These are phyloP conservation scores for Pseudocercospora fijiensis DNA, from an alignment of 2,329 filamentous ascomycete genomes.

Conservation along the genomic window DNA sequence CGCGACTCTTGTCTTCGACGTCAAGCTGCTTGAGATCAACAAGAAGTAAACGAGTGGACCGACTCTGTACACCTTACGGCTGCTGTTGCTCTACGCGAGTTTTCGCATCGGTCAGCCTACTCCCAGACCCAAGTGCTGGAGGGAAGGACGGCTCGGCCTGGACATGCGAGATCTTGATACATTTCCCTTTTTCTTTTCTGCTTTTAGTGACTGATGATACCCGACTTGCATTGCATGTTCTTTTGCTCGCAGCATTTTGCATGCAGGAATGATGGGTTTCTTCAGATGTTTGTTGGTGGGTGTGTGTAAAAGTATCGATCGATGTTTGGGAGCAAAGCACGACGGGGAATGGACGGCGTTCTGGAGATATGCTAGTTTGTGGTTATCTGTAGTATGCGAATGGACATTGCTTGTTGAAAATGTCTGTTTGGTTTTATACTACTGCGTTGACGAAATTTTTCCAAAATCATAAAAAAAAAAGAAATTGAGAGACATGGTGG, in stretches of 20 bases:
- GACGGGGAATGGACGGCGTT: background rate
- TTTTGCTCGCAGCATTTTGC: conserved; percentile 13
- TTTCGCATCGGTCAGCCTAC: conserved; percentile 29
- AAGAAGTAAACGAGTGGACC: conserved; percentile 19
- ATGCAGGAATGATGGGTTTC: conserved; percentile 32
- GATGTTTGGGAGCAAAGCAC: background rate
- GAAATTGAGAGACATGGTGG: no score
- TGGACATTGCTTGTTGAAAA: background rate
- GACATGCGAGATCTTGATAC: conserved; percentile 9
- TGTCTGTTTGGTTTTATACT: no score
- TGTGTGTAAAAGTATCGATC: background rate
- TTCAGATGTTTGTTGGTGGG: background rate
- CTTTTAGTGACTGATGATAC: conserved; percentile 23
- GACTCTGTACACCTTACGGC: background rate
- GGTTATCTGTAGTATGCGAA: background rate
- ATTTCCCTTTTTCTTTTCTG: conserved; percentile 12
- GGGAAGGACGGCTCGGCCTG: conserved; percentile 36
- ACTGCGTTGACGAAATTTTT: no score
- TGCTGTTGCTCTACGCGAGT: background rate
- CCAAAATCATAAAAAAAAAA: no score
- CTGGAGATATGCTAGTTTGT: background rate
- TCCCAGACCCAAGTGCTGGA: conserved; percentile 40
- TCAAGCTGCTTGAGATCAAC: conserved; percentile 53
- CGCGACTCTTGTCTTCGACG: conserved; percentile 86
- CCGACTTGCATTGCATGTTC: conserved; percentile 29